Base-by-base conservation (phyloP, 192 early-diverging fungal species). In the Kickxella alabastrina region DNA sequence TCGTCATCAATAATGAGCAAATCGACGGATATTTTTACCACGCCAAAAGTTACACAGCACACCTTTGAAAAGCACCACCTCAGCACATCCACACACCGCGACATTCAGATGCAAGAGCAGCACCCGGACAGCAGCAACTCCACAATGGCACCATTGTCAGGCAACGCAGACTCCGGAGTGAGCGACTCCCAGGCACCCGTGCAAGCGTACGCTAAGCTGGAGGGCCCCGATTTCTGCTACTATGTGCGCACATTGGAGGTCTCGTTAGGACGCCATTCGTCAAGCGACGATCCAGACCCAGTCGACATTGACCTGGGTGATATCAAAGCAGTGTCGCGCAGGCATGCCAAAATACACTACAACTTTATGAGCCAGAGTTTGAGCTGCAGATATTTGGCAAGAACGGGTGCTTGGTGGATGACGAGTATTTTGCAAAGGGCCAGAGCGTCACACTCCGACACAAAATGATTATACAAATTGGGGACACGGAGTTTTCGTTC, bases 371-470 rank as follows among this genome's bases (percentile, higher is more conserved):
- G 70, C 15, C 82, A 87, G 54, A 73, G 80, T 95, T 92, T 73
- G 92, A 95, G 66, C 65, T 95, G 68, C 80, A 81, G 61, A 86
- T 93, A 14, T 79, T 85, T 57, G 92, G 92, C 10, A 91, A 91
- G 54, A 95, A 95, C 75, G 92, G 92, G 6, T 85, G 85, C 21
- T 80, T 87, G 63, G 83, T 95, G n/a, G 85, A 95, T 65, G 89
- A 87, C 40, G 77, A 80, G 48, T 92, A 87, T 77, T 73, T 87
- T 26, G 78, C 84, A 55, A 77, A 80, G 68, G 83, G 84, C 12
- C 68, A 77, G 14, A 73, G 81, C 42, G 75, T 89, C 25, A 60
- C 82, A 29, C 58, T 87, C 40, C 77, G 55, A 25, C 77, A 79
- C 54, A 65, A 63, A 28, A 72, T 62, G 43, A 81, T 85, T 43